These are phyloP conservation scores for Coemansia sp. DNA, from an alignment of 192 early-diverging fungal genomes.

Conservation along the genomic window DNA sequence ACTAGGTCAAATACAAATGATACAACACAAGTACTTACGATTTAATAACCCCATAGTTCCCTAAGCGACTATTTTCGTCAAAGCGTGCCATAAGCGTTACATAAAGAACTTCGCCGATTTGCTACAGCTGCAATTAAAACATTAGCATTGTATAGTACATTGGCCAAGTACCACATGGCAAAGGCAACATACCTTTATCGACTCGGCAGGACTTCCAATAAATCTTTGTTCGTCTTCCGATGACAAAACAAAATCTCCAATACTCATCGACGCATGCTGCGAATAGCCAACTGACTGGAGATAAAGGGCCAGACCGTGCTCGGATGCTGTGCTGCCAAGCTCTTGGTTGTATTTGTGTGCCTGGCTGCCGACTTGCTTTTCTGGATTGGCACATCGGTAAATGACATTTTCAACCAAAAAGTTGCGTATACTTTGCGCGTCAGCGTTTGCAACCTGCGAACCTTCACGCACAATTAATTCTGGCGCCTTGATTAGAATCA, in stretches of 20 bases:
- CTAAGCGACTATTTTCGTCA: slow-evolving; percentile 26
- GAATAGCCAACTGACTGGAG: slow-evolving; percentile 11
- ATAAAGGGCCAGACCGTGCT: slow-evolving; percentile 8
- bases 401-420: slow-evolving; percentile 46
- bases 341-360: slow-evolving; percentile 24
- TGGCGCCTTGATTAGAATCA: slow-evolving; percentile 21
- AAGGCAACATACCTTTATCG: slow-evolving; percentile 24
- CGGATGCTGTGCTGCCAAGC: slow-evolving; percentile 7
- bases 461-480: slow-evolving; percentile 26
- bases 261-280: slow-evolving; percentile 2
- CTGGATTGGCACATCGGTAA: slow-evolving; percentile 17
- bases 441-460: slow-evolving; percentile 3
- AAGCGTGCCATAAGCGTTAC: slow-evolving; percentile 26
- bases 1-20: background rate
- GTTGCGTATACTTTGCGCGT: slow-evolving; percentile 21
- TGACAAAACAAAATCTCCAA: slow-evolving; percentile 17
- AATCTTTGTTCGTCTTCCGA: slow-evolving; percentile 14
- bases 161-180: too few species aligned
- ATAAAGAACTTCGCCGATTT: slow-evolving; percentile 40
- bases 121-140: slow-evolving; percentile 17
- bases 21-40: background rate
- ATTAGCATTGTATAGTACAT: too few species aligned
- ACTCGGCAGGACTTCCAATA: slow-evolving; percentile 5
- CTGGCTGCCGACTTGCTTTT: background rate
- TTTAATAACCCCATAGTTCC: background rate